These are phyloP conservation scores for Aspergillus pseudoviridinutans DNA, from an alignment of 2,329 filamentous ascomycete genomes.

Conservation along the genomic window DNA sequence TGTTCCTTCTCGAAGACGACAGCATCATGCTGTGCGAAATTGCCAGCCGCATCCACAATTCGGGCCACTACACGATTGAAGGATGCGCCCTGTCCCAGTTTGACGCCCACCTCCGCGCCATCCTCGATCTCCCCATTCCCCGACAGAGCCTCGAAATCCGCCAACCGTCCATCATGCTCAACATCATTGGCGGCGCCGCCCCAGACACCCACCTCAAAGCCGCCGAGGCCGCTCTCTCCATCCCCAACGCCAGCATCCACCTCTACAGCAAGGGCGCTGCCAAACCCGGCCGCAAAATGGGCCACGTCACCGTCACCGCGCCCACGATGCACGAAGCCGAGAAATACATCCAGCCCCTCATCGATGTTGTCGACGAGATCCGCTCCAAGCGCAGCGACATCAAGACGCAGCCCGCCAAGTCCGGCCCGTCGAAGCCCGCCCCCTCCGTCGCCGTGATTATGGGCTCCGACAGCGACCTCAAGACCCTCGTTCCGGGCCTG, in stretches of 20 bases:
- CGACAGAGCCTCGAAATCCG: constrained; percentile 43
- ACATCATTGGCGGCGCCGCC: constrained; percentile 56
- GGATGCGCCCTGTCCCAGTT: constrained; percentile 87
- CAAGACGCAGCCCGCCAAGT: constrained; percentile 29
- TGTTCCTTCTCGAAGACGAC: constrained; percentile 78
- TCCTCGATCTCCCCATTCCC: constrained; percentile 67
- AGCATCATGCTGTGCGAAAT: constrained; percentile 79
- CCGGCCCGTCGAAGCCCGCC: constrained; percentile 28
- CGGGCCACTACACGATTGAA: constrained; percentile 93
- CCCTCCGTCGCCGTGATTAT: constrained; percentile 46
- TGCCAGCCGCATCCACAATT: constrained; percentile 81
- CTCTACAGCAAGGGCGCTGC: constrained; percentile 86
- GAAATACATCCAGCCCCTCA: constrained; percentile 63
- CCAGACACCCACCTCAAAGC: constrained; percentile 58
- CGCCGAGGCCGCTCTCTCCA: constrained; percentile 53
- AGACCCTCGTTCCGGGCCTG: constrained; percentile 42
- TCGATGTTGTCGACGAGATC: constrained; percentile 75
- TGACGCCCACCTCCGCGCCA: constrained; percentile 81
- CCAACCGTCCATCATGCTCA: constrained; percentile 52
- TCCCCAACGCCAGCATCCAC: constrained; percentile 65
- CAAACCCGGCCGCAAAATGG: constrained; percentile 88
- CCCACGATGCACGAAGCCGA: constrained; percentile 65
- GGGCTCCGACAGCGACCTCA: constrained; percentile 47
- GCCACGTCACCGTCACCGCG: constrained; percentile 80
- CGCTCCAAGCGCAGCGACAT: constrained; percentile 51